A percentile compares a stretch with the other conserved stretches of the same genome.
These are phyloP conservation scores for Porcisia deanei DNA, from an alignment of 208 protist genomes.

Conservation along the genomic window DNA sequence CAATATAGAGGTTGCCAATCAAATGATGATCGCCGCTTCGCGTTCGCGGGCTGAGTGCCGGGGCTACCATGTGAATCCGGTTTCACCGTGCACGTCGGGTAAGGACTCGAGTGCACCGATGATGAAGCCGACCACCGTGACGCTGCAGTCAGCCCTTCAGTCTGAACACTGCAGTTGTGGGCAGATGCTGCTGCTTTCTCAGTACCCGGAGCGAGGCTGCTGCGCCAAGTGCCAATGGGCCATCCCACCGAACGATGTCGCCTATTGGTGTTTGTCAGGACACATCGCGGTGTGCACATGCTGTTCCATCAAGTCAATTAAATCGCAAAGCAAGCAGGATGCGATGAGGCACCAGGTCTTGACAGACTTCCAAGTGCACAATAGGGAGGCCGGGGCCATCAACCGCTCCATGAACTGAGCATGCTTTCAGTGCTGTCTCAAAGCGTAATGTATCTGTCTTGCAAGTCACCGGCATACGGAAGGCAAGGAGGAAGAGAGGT, in stretches of 20 bases:
- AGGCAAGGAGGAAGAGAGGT: not conserved
- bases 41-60: slow-evolving; percentile 20
- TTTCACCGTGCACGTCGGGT: not conserved
- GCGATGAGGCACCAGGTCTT: not conserved
- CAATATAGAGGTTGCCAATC: slow-evolving; percentile 35
- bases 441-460: not conserved
- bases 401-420: not conserved
- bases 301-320: slow-evolving; percentile 22
- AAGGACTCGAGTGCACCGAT: not conserved
- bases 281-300: slow-evolving; percentile 45
- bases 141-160: slow-evolving; percentile 27
- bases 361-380: not conserved
- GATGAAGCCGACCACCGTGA: slow-evolving; percentile 24
- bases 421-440: no score
- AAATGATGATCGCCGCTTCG: slow-evolving; percentile 30
- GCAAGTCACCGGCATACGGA: not conserved
- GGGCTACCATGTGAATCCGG: slow-evolving; percentile 14
- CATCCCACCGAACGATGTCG: slow-evolving; percentile 22
- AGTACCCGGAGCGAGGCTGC: slow-evolving; percentile 14
- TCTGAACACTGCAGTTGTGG: slow-evolving; percentile 54
- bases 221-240: slow-evolving; percentile 38
- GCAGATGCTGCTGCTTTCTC: slow-evolving; percentile 35
- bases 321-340: not conserved
- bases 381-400: not conserved
- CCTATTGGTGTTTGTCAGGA: slow-evolving; percentile 46